These are phyloP conservation scores for Coniferiporia weirii DNA, from an alignment of 1,284 basidiomycete genomes.

Conservation along the genomic window DNA sequence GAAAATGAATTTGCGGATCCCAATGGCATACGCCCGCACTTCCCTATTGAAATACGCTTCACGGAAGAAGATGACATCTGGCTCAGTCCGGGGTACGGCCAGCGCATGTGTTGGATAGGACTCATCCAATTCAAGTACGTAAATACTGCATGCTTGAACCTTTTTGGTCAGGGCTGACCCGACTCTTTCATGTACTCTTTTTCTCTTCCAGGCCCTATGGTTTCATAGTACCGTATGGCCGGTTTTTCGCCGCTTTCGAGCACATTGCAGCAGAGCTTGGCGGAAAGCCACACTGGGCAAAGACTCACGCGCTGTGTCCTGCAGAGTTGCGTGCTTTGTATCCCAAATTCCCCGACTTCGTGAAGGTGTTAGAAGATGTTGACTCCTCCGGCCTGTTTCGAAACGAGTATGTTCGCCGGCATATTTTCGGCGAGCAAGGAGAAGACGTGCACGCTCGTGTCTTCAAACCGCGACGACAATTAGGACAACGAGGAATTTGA, in stretches of 20 bases:
- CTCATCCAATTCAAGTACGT: constrained; percentile 90
- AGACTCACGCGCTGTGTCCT: constrained; percentile 78
- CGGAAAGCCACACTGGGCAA: constrained; percentile 97
- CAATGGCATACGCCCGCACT: constrained; percentile 80
- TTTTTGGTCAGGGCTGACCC: background rate
- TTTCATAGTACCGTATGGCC: constrained; percentile 80
- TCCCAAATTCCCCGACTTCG: constrained; percentile 81
- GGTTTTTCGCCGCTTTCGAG: constrained; percentile 80
- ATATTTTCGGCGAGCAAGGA: constrained; percentile 55
- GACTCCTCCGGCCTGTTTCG: constrained; percentile 82
- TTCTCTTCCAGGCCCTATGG: constrained; percentile 73
- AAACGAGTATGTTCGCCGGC: constrained; percentile 74
- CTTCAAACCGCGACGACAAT: constrained; percentile 40
- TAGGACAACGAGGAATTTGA: background rate
- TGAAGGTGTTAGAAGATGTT: constrained; percentile 59
- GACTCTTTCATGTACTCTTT: background rate
- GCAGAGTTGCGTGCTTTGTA: constrained; percentile 67
- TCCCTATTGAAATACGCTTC: constrained; percentile 92
- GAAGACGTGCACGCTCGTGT: constrained; percentile 44
- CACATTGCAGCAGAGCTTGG: constrained; percentile 65
- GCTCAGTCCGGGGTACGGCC: constrained; percentile 83
- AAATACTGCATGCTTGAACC: background rate
- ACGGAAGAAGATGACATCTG: constrained; percentile 88
- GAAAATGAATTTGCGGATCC: constrained; percentile 62
- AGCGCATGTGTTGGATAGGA: constrained; percentile 91